Conservation (phyloP, 371 early-diverging fungal genomes). For the Rhizomucor pusillus region DNA sequence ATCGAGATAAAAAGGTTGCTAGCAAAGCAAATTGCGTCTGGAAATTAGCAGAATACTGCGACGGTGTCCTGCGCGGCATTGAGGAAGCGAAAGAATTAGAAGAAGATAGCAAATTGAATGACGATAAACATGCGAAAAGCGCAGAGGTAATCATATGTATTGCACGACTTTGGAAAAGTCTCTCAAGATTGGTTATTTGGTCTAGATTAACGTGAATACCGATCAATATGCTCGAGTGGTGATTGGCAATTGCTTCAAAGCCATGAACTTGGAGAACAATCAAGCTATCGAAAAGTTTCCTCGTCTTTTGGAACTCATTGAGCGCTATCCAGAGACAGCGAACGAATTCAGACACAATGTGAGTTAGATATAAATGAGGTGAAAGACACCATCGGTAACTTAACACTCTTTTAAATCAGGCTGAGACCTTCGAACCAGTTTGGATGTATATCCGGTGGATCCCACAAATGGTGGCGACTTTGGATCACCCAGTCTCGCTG, state of each 20-base stretch:
- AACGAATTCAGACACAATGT: slow-evolving; percentile 27
- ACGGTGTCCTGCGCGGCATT: slow-evolving; percentile 21
- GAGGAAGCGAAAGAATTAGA: slow-evolving; percentile 11
- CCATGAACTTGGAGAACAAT: slow-evolving; percentile 37
- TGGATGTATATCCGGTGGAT: slow-evolving; percentile 81
- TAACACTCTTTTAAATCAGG: slow-evolving; percentile 6
- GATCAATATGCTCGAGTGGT: slow-evolving; percentile 41
- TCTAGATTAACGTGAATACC: slow-evolving; percentile 22
- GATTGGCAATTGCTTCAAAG: slow-evolving; percentile 46
- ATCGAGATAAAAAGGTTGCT: slow-evolving; percentile 6
- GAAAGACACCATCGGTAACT: not conserved
- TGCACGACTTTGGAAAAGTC: too few species aligned
- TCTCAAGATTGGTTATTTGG: not conserved
- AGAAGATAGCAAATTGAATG: slow-evolving; percentile 10
- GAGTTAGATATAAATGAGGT: slow-evolving; percentile 10
- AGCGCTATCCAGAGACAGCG: slow-evolving; percentile 46
- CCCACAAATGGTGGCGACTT: slow-evolving; percentile 71
- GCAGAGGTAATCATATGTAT: too few species aligned
- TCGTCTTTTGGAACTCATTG: slow-evolving; percentile 65
- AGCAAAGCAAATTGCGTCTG: slow-evolving; percentile 24
- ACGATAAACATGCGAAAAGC: too few species aligned
- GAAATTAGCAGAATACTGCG: slow-evolving; percentile 39
- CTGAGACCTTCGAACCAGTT: slow-evolving; percentile 20
- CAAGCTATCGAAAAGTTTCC: slow-evolving; percentile 66
- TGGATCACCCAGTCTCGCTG: slow-evolving; percentile 47